These are phyloP conservation scores for Neoarthrinium moseri DNA, from an alignment of 2,329 filamentous ascomycete species.

Conservation along the genomic window DNA sequence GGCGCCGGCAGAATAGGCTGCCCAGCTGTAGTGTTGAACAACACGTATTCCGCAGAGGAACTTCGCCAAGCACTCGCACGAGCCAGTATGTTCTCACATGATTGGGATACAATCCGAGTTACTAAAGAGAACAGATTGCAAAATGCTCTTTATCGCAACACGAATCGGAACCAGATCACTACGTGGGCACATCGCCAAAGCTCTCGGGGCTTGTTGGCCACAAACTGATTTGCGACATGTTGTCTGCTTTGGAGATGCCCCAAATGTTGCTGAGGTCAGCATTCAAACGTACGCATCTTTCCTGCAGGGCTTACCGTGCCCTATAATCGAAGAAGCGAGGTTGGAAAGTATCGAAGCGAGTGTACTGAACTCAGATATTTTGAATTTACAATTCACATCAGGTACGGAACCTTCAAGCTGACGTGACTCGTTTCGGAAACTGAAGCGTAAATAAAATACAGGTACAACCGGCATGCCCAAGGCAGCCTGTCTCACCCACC, in stretches of 20 bases:
- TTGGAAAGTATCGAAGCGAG: background rate
- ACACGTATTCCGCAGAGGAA: conserved; percentile 23
- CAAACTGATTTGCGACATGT: background rate
- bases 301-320: no score
- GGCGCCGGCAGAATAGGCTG: conserved; percentile 31
- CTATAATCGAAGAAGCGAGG: no score
- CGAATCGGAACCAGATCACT: background rate
- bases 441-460: no score
- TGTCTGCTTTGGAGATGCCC: background rate
- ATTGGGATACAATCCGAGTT: background rate
- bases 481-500: background rate
- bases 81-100: background rate
- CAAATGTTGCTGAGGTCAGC: background rate
- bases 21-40: conserved; percentile 30
- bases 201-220: no score
- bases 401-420: no score
- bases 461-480: background rate
- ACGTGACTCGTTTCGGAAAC: no score
- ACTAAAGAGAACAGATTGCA: background rate
- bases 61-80: background rate
- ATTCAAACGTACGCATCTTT: background rate
- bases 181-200: background rate
- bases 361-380: background rate
- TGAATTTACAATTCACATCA: background rate
- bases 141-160: background rate